A percentile compares a stretch with the other conserved stretches of the same genome.
Conservation (phyloP, 78 protist species). For the Dictyostelium citrinum region DNA sequence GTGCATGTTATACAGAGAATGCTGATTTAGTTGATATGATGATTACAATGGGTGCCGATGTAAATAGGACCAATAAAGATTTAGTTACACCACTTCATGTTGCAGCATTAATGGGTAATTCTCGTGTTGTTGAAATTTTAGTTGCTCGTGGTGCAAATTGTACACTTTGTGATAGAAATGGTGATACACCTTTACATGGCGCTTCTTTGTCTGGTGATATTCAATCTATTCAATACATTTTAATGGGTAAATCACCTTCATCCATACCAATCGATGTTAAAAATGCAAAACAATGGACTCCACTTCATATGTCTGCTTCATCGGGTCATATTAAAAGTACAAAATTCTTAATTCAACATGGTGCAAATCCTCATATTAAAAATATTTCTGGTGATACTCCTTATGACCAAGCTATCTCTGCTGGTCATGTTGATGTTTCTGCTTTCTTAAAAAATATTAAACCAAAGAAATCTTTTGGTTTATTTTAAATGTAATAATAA, state of each 20-base stretch:
- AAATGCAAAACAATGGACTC: slow-evolving; percentile 77
- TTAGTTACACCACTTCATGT: slow-evolving; percentile 69
- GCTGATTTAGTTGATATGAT: slow-evolving; percentile 69
- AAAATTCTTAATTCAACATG: slow-evolving; percentile 46
- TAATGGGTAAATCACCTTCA: background rate
- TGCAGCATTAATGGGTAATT: slow-evolving; percentile 49
- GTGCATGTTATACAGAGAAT: slow-evolving; percentile 47
- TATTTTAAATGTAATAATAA: background rate
- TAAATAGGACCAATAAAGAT: slow-evolving; percentile 69
- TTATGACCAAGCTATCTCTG: slow-evolving; percentile 37
- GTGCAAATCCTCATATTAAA: slow-evolving; percentile 68
- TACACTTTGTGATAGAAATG: slow-evolving; percentile 46
- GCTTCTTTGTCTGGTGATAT: slow-evolving; percentile 57
- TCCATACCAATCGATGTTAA: slow-evolving; percentile 12
- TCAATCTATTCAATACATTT: background rate
- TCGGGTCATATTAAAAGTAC: slow-evolving; percentile 51
- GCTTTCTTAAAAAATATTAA: slow-evolving; percentile 50
- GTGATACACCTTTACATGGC: slow-evolving; percentile 69
- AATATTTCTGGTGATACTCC: slow-evolving; percentile 65
- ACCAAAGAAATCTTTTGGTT: slow-evolving; percentile 50
- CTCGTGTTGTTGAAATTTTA: slow-evolving; percentile 53
- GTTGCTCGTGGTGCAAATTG: slow-evolving; percentile 44
- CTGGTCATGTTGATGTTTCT: slow-evolving; percentile 55
- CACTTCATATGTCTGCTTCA: slow-evolving; percentile 62
- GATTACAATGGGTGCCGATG: slow-evolving; percentile 75